These are phyloP conservation scores for Cystobasidium pallidum DNA, from an alignment of 1,284 basidiomycete genomes.

Conservation along the genomic window DNA sequence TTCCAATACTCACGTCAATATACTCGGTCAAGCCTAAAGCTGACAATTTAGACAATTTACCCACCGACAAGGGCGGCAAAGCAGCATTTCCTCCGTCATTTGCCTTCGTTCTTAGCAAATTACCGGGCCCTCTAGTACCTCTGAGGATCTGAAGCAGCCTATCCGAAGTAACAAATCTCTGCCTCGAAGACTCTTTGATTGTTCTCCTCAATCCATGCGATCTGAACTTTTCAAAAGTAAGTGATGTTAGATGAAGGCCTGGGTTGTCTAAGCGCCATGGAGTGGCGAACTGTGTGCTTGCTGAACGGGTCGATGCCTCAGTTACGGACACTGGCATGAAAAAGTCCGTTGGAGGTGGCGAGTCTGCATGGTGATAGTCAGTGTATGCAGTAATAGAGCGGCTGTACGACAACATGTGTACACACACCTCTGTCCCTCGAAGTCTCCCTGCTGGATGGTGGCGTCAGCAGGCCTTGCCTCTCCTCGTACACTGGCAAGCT, in stretches of 20 bases:
- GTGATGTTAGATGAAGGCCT: conserved; percentile 66
- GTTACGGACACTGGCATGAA: conserved; percentile 12
- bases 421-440: conserved; percentile 33
- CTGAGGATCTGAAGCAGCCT: conserved; percentile 62
- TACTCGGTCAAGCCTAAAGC: conserved; percentile 92
- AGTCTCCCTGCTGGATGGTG: conserved; percentile 31
- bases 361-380: neutral
- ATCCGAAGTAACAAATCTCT: conserved; percentile 89
- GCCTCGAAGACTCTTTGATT: conserved; percentile 82
- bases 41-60: conserved; percentile 74
- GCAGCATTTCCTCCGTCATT: conserved; percentile 26
- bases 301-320: neutral
- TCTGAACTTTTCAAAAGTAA: conserved; percentile 90
- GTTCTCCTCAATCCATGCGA: conserved; percentile 92
- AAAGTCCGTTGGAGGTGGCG: neutral
- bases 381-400: too few relatives aligned
- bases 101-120: conserved; percentile 54
- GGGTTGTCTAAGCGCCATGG: conserved; percentile 32
- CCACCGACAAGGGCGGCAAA: conserved; percentile 65
- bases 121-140: conserved; percentile 47
- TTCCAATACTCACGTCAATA: conserved; percentile 66
- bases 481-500: conserved; percentile 13
- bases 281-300: conserved; percentile 27
- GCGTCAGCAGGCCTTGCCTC: conserved; percentile 24
- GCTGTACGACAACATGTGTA: too few relatives aligned